Evolutionary conservation across 2,329 filamentous ascomycete genomes (phyloP).

Genomic region (Epicoccum sorghinum): DNA sequence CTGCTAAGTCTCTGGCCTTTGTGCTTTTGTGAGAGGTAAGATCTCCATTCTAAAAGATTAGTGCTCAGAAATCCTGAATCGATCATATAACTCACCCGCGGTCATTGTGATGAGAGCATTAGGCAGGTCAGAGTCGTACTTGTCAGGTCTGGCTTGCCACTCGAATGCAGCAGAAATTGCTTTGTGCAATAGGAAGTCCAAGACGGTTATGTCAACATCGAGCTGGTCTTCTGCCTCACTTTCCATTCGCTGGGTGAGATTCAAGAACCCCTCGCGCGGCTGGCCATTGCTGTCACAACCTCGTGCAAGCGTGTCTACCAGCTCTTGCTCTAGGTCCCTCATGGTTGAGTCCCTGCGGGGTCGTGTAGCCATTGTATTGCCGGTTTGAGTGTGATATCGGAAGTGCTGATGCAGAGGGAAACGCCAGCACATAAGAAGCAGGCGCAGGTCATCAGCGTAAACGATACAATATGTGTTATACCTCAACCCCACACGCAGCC

Average conservation of each 20-base stretch:
- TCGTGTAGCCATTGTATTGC: conserved; percentile 24
- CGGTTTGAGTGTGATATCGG: background rate
- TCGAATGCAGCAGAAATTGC: conserved; percentile 53
- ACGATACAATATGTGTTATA: conserved; percentile 12
- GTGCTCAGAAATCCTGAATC: background rate
- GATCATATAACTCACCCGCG: conserved; percentile 29
- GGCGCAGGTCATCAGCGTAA: conserved; percentile 6
- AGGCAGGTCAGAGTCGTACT: conserved; percentile 40
- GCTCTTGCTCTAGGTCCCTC: conserved; percentile 33
- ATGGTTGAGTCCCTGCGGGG: conserved; percentile 20
- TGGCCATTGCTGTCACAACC: conserved; percentile 24
- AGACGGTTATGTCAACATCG: conserved; percentile 61
- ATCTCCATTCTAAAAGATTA: conserved; percentile 49
- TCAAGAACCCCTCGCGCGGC: conserved; percentile 38
- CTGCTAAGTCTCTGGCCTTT: conserved; percentile 41
- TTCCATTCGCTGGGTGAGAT: conserved; percentile 42
- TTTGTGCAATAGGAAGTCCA: conserved; percentile 62
- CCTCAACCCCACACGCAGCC: conserved; percentile 2
- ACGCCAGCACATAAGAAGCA: conserved; percentile 18
- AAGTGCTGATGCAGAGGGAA: conserved; percentile 2
- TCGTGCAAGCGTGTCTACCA: conserved; percentile 25
- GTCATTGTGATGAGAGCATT: conserved; percentile 43
- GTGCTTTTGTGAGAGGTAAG: conserved; percentile 51
- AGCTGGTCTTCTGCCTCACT: conserved; percentile 46
- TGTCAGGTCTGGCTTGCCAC: conserved; percentile 37